Evolutionary conservation across 768 basidiomycete genomes (phyloP), one percentile per base, ranked within the genome.

Genomic region (Cyclocybe cylindracea): DNA sequence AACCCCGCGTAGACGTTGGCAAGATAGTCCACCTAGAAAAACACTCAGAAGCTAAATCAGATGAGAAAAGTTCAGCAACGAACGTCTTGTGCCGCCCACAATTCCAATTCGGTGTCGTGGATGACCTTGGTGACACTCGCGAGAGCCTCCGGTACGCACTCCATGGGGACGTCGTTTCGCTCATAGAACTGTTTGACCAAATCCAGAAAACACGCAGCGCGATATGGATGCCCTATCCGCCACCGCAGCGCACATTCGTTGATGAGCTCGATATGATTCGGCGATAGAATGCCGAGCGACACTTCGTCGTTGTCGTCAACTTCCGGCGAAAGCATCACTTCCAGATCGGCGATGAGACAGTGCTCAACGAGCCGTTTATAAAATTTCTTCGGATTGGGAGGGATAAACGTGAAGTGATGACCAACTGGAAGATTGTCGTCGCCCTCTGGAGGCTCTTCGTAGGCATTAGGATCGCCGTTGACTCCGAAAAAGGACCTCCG

Each of bases 251-350:
- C 92, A 59, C 93, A 94, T 59, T 95, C 91, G 51, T 87, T 87
- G 58, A 98, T 80, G 35, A 99, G 74, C 50, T 90, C 88, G 38
- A 92, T 76, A 64, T 98, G 92, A 9, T 79, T 66, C 1, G 80
- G 64, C 3, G 92, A 92, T 13, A 99, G 71, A 50, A 99, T 98
- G 6, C 92, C 91, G 35, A 98, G 74, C 0, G 94, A 91, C 11
- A 99, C 96, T 72, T 98, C 94, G 58, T 98, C 92, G 59, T 92
- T 89, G 59, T 94, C 92, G 41, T 93, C 88, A n/a, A 98, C 87
- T 51, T 90, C 89, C 4, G 91, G 89, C 41, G 88, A 88, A 44
- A 89, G 78, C 90, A 99, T 93, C 35, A 86, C 82, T 63, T 93
- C 91, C 51, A 98, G 74, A 66, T 99, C 97, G 24, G 81, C 78